Percentiles rank a stretch among this genome's conserved stretches.
phyloP scores from a whole-genome alignment of 2,329 filamentous ascomycete species.

The Penicillium sp. region DNA sequence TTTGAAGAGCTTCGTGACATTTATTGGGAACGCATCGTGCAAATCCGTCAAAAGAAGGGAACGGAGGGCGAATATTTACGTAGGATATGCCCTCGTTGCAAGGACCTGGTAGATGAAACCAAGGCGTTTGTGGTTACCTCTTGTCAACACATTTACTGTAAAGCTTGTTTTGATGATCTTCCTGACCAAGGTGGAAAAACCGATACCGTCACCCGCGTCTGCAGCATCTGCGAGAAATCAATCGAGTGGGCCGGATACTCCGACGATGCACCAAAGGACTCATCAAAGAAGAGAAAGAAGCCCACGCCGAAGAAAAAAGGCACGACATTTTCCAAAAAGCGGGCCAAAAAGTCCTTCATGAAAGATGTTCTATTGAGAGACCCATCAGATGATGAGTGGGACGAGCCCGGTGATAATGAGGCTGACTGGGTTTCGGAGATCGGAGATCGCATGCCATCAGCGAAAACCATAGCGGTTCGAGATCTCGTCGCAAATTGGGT shows the following conservation, averaged over 20 bases:
- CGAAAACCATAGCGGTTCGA: not conserved
- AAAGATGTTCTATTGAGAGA: not conserved
- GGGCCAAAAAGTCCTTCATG: not conserved
- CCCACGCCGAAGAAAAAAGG: not conserved
- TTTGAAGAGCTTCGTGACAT: not conserved
- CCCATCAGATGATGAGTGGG: slow-evolving; percentile 2
- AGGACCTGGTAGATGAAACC: slow-evolving; percentile 15
- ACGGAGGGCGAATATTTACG: slow-evolving; percentile 25
- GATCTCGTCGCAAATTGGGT: not conserved
- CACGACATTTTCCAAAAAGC: not conserved
- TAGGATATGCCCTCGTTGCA: slow-evolving; percentile 46
- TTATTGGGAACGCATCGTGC: not conserved
- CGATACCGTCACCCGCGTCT: slow-evolving; percentile 30
- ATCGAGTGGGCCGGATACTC: slow-evolving; percentile 8
- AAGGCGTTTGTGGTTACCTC: slow-evolving; percentile 45
- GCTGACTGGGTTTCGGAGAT: slow-evolving; percentile 28
- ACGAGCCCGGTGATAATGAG: slow-evolving; percentile 22
- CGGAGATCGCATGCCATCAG: slow-evolving; percentile 27
- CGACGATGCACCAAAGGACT: not conserved
- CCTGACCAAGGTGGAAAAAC: slow-evolving; percentile 11
- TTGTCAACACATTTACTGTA: slow-evolving; percentile 59
- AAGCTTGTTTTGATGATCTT: slow-evolving; percentile 42
- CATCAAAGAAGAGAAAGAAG: not conserved
- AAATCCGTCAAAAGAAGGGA: not conserved
- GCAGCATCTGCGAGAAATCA: slow-evolving; percentile 8